Percentiles rank a stretch among this genome's conserved stretches.
Evolutionary conservation across 306 rosid genomes (phyloP).

Genomic region (Cucurbita ficifolia): DNA sequence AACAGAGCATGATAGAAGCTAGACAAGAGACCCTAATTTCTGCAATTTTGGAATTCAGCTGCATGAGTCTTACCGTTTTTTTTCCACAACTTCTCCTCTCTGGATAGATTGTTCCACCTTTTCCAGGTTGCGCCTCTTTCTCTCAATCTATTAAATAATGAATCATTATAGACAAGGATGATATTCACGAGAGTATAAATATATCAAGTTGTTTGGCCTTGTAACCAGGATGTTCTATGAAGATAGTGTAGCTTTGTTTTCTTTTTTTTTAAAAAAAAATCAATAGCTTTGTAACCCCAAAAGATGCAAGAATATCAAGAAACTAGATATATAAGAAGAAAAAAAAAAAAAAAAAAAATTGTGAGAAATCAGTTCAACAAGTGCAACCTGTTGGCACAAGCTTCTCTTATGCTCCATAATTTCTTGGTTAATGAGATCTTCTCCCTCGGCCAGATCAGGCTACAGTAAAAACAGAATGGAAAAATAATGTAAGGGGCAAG

Average conservation of each 20-base stretch:
- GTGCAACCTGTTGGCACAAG: slow-evolving; percentile 48
- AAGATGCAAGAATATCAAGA: background rate
- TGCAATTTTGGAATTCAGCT: background rate
- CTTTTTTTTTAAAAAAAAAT: background rate
- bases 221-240: background rate
- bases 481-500: background rate
- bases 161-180: slow-evolving; percentile 9
- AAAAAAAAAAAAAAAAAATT: background rate
- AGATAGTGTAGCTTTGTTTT: background rate
- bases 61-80: slow-evolving; percentile 22
- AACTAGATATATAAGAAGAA: slow-evolving; percentile 3
- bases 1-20: background rate
- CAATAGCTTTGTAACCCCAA: background rate
- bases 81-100: slow-evolving; percentile 46
- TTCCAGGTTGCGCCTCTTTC: slow-evolving; percentile 47
- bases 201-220: background rate
- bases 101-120: slow-evolving; percentile 42
- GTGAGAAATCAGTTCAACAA: background rate
- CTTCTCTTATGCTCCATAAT: slow-evolving; percentile 51
- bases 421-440: slow-evolving; percentile 53
- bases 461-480: slow-evolving; percentile 25
- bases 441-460: slow-evolving; percentile 79
- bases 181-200: background rate
- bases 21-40: background rate
- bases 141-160: slow-evolving; percentile 35